Conservation (phyloP, 1,284 basidiomycete species). For the Retiboletus flavoniger region DNA sequence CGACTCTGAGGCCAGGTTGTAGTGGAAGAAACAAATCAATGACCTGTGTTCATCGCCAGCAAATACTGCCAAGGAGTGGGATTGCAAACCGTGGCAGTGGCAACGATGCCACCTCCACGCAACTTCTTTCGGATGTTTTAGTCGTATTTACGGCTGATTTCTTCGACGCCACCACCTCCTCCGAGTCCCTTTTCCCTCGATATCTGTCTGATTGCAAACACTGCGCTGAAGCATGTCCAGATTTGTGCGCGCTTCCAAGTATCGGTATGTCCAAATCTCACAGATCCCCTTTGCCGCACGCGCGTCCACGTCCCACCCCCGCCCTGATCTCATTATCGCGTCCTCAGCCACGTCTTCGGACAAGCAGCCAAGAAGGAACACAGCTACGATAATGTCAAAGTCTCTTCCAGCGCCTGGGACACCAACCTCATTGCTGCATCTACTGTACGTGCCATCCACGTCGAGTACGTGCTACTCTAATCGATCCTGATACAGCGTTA, state of each 20-base stretch:
- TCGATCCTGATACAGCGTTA: constrained; percentile 58
- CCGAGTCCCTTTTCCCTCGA: not conserved
- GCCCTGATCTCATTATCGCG: constrained; percentile 6
- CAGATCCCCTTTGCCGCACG: constrained; percentile 1
- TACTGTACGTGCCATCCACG: constrained; percentile 46
- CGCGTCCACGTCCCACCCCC: not conserved
- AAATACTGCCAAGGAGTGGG: no score
- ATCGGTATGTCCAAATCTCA: constrained; percentile 50
- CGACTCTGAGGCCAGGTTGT: no score
- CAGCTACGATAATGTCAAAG: constrained; percentile 87
- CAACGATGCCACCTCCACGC: no score
- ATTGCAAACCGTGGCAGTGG: no score
- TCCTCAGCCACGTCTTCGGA: constrained; percentile 83
- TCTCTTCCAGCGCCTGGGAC: constrained; percentile 91
- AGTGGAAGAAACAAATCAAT: no score
- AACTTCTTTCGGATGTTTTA: no score
- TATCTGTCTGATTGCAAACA: constrained; percentile 5
- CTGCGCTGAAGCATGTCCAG: constrained; percentile 53
- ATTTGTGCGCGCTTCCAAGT: constrained; percentile 71
- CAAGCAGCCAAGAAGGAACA: constrained; percentile 82
- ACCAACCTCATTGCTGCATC: constrained; percentile 93
- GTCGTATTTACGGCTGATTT: no score
- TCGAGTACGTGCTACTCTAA: not conserved
- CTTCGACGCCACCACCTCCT: no score
- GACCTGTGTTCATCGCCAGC: no score